Evolutionary conservation across 2,329 filamentous ascomycete species (phyloP).

Genomic region (Acephala macrosclerotiorum): DNA sequence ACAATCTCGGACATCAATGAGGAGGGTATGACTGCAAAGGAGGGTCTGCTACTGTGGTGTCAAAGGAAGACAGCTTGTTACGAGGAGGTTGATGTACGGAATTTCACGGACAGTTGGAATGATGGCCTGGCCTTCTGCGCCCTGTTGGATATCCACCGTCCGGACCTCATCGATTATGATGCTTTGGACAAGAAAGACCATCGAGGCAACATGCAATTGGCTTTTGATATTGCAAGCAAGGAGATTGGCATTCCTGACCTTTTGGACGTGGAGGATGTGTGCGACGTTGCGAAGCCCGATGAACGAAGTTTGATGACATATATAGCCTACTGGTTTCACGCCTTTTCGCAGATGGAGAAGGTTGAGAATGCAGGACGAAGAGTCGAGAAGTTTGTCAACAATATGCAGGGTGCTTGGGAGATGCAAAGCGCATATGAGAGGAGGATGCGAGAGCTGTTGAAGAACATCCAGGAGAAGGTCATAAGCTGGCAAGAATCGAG

Average conservation of each 20-base stretch:
- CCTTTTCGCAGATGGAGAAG: constrained; percentile 98
- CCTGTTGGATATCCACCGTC: constrained; percentile 93
- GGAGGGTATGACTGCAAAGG: constrained; percentile 97
- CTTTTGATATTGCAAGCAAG: constrained; percentile 93
- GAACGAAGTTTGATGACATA: constrained; percentile 99
- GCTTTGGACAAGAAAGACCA: constrained; percentile 93
- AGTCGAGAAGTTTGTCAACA: constrained; percentile 98
- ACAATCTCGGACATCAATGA: constrained; percentile 99
- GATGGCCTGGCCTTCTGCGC: constrained; percentile 97
- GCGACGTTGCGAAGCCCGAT: constrained; percentile 94
- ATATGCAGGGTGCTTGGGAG: constrained; percentile 99
- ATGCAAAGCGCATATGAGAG: constrained; percentile 98
- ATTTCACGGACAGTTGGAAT: constrained; percentile 97
- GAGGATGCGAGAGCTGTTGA: constrained; percentile 84
- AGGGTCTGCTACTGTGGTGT: constrained; percentile 94
- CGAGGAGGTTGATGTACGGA: constrained; percentile 92
- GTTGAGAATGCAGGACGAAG: constrained; percentile 96
- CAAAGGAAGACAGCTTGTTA: constrained; percentile 99
- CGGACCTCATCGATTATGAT: constrained; percentile 97
- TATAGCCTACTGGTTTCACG: constrained; percentile 99
- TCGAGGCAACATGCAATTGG: constrained; percentile 95
- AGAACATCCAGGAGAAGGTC: constrained; percentile 76
- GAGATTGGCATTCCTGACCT: constrained; percentile 97
- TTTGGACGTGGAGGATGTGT: constrained; percentile 97
- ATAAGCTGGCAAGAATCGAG: constrained; percentile 78